These are phyloP conservation scores for Nakaseomyces kungkrabaensis DNA, from an alignment of 1,139 yeast genomes.

Conservation along the genomic window DNA sequence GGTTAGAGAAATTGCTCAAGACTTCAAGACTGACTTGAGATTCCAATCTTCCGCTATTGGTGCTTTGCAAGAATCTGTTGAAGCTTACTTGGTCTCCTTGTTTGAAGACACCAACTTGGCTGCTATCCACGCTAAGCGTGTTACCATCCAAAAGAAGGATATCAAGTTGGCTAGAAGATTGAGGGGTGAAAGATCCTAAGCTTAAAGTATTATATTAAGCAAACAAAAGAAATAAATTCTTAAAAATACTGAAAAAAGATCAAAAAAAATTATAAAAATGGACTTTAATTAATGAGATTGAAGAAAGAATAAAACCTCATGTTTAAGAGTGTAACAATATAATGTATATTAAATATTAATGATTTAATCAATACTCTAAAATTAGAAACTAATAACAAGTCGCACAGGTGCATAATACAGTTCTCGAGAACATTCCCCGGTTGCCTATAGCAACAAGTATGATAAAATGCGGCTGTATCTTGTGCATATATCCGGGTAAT, in stretches of 20 bases:
- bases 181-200: conserved; percentile 84
- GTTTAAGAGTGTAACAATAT: neutral
- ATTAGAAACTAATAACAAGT: too few relatives aligned
- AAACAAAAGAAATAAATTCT: neutral
- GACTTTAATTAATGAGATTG: neutral
- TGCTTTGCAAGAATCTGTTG: conserved; percentile 97
- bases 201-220: neutral
- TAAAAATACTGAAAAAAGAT: neutral
- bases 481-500: neutral
- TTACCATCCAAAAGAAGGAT: conserved; percentile 97
- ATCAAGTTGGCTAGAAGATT: conserved; percentile 98
- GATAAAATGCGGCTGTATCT: neutral
- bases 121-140: conserved; percentile 99
- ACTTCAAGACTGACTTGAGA: conserved; percentile 95
- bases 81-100: conserved; percentile 84
- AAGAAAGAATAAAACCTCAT: neutral
- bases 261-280: neutral
- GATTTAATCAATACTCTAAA: neutral
- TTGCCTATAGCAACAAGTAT: neutral
- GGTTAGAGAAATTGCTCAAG: conserved; percentile 96
- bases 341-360: neutral
- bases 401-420: too few relatives aligned
- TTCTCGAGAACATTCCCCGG: neutral
- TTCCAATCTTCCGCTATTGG: conserved; percentile 98
- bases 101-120: conserved; percentile 96